Percentiles rank a stretch among this genome's conserved stretches.
These are phyloP conservation scores for Thalassiosira mediterranea DNA, from an alignment of 352 stramenopile species.

Conservation along the genomic window DNA sequence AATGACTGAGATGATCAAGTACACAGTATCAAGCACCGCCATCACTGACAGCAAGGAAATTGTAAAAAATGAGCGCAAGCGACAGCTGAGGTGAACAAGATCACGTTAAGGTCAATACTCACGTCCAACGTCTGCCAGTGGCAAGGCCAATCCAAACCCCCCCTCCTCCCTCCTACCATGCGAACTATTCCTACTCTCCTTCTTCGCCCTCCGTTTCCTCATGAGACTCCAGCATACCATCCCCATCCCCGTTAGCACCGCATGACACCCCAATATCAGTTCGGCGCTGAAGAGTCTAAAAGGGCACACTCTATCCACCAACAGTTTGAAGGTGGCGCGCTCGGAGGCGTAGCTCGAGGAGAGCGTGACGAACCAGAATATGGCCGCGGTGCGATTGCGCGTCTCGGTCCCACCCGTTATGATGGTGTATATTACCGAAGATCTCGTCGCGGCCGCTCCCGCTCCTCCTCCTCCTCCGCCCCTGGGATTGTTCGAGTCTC, in stretches of 20 bases:
- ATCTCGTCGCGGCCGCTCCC: background rate
- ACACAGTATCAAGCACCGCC: conserved; percentile 76
- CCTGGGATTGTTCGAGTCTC: background rate
- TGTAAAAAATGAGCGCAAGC: too few species aligned
- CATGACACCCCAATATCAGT: conserved; percentile 66
- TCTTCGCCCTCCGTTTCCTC: too few species aligned
- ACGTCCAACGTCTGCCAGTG: conserved; percentile 69
- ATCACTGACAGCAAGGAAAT: too few species aligned
- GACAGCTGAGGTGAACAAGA: too few species aligned
- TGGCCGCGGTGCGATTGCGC: conserved; percentile 36
- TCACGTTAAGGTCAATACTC: too few species aligned
- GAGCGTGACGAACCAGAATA: conserved; percentile 78
- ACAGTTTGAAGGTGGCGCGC: conserved; percentile 74
- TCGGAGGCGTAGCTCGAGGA: conserved; percentile 68
- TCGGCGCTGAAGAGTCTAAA: conserved; percentile 76
- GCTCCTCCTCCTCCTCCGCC: background rate
- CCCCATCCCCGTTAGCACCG: conserved; percentile 45
- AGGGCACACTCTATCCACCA: conserved; percentile 71
- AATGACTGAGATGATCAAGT: conserved; percentile 74
- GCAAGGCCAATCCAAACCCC: conserved; percentile 52
- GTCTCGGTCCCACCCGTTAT: conserved; percentile 31
- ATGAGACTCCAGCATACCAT: too few species aligned
- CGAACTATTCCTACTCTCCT: conserved; percentile 8
- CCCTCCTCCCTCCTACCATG: too few species aligned
- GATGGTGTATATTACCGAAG: conserved; percentile 36